Evolutionary conservation across 2,329 filamentous ascomycete genomes (phyloP), one percentile per base, ranked within the genome.

Genomic region (Plenodomus lindquistii): DNA sequence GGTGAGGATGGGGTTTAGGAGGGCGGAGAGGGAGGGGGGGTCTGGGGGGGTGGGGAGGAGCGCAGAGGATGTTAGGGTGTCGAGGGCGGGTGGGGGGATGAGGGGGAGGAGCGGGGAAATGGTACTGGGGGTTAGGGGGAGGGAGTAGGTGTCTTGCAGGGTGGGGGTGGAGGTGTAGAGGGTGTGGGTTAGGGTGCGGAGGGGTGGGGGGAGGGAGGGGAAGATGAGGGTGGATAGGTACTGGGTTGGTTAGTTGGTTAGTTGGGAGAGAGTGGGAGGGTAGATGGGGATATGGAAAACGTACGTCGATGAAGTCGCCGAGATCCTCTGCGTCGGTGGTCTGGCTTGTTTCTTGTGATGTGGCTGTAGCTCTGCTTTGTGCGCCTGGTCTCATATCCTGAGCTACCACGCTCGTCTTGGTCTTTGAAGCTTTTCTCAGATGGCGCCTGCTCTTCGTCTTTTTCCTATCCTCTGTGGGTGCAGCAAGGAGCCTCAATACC

Each of bases 261-360:
- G 9, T 35, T 10, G 17, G 22, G 9, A 10, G 15, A 21, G 3
- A 4, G 16, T 34, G 29, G 37, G 20, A 31, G 35, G 44, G 35
- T 44, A 4, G 20, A 62, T 34, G n/a, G n/a, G n/a, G n/a, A n/a
- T n/a, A n/a, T n/a, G n/a, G n/a, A n/a, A n/a, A n/a, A n/a, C n/a
- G n/a, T 75, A 84, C 81, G 60, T 92, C 85, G 44, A 89, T 85
- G 71, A 95, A 95, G 1, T 95, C 91, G 20, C 84, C 82, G 18
- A 94, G 73, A 45, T 92, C 89, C 58, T 87, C 86, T 4, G 81
- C 82, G 57, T 83, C 76, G 64, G 44, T 43, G 60, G 38, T 13
- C 10, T 24, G 6, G 10, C 10, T 24, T 24, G 6, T 24, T 10
- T 10, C 10, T 24, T 10, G 22, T 24, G 10, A 6, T 24, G 22